Evolutionary conservation across 352 stramenopile species (phyloP).

Genomic region (Globisporangium okanoganense): DNA sequence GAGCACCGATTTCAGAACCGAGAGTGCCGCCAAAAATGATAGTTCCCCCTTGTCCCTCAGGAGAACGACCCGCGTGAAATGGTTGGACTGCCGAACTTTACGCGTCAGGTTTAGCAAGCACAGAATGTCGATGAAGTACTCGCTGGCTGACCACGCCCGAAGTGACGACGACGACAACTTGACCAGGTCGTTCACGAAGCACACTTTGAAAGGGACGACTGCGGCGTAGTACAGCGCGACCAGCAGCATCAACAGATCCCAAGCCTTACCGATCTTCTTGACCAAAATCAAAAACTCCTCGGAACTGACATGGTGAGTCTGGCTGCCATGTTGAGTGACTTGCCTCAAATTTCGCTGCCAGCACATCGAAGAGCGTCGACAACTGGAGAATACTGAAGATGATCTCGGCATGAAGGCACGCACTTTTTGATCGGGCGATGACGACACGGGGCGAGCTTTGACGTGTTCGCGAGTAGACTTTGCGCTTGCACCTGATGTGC

Average conservation of each 20-base stretch:
- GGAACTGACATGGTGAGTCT: slow-evolving; percentile 10
- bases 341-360: slow-evolving; percentile 12
- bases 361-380: slow-evolving; percentile 11
- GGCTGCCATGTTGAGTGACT: background rate
- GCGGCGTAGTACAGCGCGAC: slow-evolving; percentile 41
- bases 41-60: background rate
- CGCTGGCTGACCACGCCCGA: slow-evolving; percentile 35
- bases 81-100: slow-evolving; percentile 25
- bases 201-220: slow-evolving; percentile 51
- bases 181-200: slow-evolving; percentile 42
- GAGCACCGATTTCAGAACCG: background rate
- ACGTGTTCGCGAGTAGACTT: background rate
- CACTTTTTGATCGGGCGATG: background rate
- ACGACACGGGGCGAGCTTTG: background rate
- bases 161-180: slow-evolving; percentile 17
- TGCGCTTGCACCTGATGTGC: background rate
- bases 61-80: slow-evolving; percentile 10
- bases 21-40: background rate
- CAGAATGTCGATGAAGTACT: slow-evolving; percentile 54
- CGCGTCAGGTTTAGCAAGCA: slow-evolving; percentile 41
- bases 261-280: slow-evolving; percentile 31
- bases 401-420: background rate
- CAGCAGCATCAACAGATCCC: slow-evolving; percentile 49
- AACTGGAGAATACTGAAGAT: slow-evolving; percentile 7
- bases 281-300: slow-evolving; percentile 41